Conservation (phyloP, 306 rosid species). For the Corylus americana region DNA sequence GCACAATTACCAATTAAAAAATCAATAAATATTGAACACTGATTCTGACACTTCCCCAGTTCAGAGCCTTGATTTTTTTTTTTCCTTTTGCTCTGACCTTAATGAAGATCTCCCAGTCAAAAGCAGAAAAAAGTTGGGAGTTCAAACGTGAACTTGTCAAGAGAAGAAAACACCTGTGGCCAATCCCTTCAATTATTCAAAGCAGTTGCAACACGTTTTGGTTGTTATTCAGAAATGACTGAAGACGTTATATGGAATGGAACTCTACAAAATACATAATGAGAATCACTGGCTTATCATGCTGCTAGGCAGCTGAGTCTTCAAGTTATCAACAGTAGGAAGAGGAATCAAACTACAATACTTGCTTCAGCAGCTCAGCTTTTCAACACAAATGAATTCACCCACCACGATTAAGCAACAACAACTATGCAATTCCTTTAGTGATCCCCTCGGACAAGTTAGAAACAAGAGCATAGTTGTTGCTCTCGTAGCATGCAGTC, state of each 20-base stretch:
- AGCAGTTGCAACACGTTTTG: background rate
- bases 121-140: background rate
- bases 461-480: conserved; percentile 79
- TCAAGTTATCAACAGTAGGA: background rate
- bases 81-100: background rate
- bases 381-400: background rate
- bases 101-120: conserved; percentile 1
- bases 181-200: background rate
- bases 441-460: conserved; percentile 64
- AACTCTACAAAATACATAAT: background rate
- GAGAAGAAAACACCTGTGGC: background rate
- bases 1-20: background rate
- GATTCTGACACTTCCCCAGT: background rate
- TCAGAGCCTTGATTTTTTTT: background rate
- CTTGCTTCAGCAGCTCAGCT: background rate
- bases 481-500: conserved; percentile 80
- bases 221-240: background rate
- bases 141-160: no score
- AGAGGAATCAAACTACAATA: background rate
- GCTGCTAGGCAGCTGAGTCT: background rate
- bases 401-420: background rate
- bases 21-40: background rate
- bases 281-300: background rate
- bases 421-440: conserved; percentile 42
- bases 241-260: background rate